Evolutionary conservation across 495 filamentous ascomycete species (phyloP).

Genomic region (Penicillium bovifimosum): DNA sequence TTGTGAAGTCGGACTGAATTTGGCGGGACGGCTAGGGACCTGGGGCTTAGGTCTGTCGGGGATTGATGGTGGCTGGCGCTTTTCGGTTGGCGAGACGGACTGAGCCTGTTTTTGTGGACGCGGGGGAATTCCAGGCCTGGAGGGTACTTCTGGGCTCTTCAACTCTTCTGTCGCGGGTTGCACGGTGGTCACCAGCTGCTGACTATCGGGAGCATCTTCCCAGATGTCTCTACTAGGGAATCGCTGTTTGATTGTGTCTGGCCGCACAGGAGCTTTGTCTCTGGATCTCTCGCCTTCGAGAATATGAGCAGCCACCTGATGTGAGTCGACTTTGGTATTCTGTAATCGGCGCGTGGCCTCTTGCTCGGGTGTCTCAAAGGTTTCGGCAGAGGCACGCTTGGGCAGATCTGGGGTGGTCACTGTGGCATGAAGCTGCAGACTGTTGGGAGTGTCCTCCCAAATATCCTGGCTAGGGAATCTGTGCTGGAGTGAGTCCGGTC

Average conservation of each 20-base stretch:
- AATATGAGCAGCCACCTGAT: constrained; percentile 41
- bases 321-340: constrained; percentile 41
- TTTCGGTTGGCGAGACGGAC: constrained; percentile 42
- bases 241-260: constrained; percentile 55
- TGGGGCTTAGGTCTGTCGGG: constrained; percentile 76
- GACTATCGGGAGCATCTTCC: constrained; percentile 88
- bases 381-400: constrained; percentile 19
- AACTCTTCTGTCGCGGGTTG: constrained; percentile 50
- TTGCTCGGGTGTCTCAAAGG: constrained; percentile 53
- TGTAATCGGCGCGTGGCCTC: constrained; percentile 49
- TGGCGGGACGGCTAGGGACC: constrained; percentile 66
- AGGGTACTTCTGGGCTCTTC: constrained; percentile 35
- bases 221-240: constrained; percentile 96
- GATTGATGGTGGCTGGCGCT: constrained; percentile 48
- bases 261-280: constrained; percentile 42
- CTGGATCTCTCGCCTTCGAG: constrained; percentile 25
- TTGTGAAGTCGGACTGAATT: constrained; percentile 36
- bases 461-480: constrained; percentile 91
- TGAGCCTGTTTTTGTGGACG: constrained; percentile 39
- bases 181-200: constrained; percentile 75
- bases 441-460: constrained; percentile 95
- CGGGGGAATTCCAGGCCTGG: constrained; percentile 40
- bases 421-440: constrained; percentile 73
- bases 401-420: constrained; percentile 71
- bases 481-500: constrained; percentile 58